Evolutionary conservation across 306 rosid genomes (phyloP), one percentile per base, ranked within the genome.

Genomic region (Cercis canadensis): DNA sequence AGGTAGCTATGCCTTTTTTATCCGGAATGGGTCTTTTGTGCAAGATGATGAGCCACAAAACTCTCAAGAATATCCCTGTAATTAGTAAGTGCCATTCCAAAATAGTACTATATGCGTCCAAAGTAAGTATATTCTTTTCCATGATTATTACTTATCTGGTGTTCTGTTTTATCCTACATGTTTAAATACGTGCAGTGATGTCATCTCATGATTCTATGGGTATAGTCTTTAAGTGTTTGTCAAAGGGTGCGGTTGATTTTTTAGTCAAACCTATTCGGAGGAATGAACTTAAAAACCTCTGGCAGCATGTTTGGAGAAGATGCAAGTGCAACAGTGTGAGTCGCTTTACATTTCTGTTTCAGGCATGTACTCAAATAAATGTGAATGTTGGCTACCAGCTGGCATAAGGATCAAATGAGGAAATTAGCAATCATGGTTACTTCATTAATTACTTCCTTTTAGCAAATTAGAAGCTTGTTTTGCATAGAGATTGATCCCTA

Each of bases 281-380:
- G 29, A 24, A 24, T 24, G 29, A 24, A 3, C 29, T 24, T 24
- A 24, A 24, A 24, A 24, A 24, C 29, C 29, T 24, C 29, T 24
- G 29, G 29, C 29, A 24, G 29, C 29, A 24, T 24, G 29, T 24
- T 24, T 24, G 90, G 90, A 83, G 90, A 71, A 83, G 88, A 86
- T 80, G 86, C 78, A 86, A 81, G 83, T 80, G 88, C 78, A 86
- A 81, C 73, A 83, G 86, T 56, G 90, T 86, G 77, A 86, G 90
- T 83, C 78, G 81, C 80, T 70, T 78, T 81, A 76, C 52, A 72
- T 81, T 72, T 76, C 39, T 66, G 51, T 55, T 44, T 70, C 32
- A 52, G 15, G 31, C 81, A 80, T 71, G 69, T 53, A 43, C 39
- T 58, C n/a, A 59, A 58, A 80, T 70, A 64, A 75, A 60, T 70